These are phyloP conservation scores for Alternaria sp. DNA, from an alignment of 2,329 filamentous ascomycete genomes.

Conservation along the genomic window DNA sequence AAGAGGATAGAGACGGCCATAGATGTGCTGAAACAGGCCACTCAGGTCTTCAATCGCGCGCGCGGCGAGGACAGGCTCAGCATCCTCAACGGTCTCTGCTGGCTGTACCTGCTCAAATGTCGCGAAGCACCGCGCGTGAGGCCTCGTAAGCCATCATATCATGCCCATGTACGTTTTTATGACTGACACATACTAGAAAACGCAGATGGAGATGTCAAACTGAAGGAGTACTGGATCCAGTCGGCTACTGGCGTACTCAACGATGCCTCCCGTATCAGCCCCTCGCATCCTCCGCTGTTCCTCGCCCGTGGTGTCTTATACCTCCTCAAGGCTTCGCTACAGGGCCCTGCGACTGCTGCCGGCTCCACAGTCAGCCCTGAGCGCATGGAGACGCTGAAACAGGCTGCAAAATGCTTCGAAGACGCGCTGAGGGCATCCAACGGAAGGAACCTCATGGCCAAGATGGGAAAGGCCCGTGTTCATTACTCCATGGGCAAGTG, in stretches of 20 bases:
- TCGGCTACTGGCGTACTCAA: conserved; percentile 91
- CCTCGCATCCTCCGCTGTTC: conserved; percentile 88
- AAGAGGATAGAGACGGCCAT: conserved; percentile 87
- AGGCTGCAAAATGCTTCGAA: conserved; percentile 92
- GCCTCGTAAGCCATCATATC: conserved; percentile 55
- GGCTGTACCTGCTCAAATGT: conserved; percentile 91
- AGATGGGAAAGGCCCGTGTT: conserved; percentile 87
- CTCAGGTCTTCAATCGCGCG: conserved; percentile 73
- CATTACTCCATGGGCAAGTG: conserved; percentile 88
- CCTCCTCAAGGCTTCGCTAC: conserved; percentile 85
- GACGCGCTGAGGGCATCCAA: conserved; percentile 87
- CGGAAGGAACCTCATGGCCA: conserved; percentile 88
- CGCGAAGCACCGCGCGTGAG: conserved; percentile 77
- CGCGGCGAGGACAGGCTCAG: conserved; percentile 84
- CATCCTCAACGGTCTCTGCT: conserved; percentile 84
- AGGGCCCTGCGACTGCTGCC: conserved; percentile 74
- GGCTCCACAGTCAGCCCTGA: conserved; percentile 74
- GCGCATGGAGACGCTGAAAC: conserved; percentile 78
- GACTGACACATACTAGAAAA: conserved; percentile 14
- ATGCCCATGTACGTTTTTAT: background rate
- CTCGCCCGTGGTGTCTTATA: conserved; percentile 90
- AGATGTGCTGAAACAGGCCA: conserved; percentile 75
- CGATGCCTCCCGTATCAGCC: conserved; percentile 93
- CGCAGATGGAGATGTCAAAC: conserved; percentile 77
- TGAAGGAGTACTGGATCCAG: conserved; percentile 92